Evolutionary conservation across 83 land plant genomes (phyloP), one percentile per base, ranked within the genome.

Genomic region (Thuja plicata): DNA sequence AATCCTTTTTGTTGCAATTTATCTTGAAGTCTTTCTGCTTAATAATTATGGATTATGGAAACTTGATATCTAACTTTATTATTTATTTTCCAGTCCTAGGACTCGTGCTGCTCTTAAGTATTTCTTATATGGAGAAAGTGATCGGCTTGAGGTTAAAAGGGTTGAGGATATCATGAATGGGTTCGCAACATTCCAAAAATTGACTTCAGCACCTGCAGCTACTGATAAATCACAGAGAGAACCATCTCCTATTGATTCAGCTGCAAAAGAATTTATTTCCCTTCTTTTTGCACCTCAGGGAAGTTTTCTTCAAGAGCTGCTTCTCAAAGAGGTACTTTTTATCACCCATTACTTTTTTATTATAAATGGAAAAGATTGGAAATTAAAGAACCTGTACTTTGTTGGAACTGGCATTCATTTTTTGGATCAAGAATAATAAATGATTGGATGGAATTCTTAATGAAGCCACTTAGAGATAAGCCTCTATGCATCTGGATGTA

Each of bases 251-350:
- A 70, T 91, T 40, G 93, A 93, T 83, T 89, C 93, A 30, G 87
- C 90, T 80, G 76, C 93, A 17, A 93, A 90, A 86, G 90, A 93
- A 89, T 90, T 87, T 60, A n/a, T 93, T 83, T 54, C 57, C 17
- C 60, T 90, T 82, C 70, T 92, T 41, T 90, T 93, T 87, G 91
- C 93, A 27, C 93, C 93, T 37, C 87, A 92, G 71, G 93, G 94
- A n/a, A 91, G 94, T 73, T 93, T 86, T 84, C 80, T 93, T 54
- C 94, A 93, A 79, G 94, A 92, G 54, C 93, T 93, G 35, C 52
- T 91, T 32, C 87, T 93, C 17, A 90, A 89, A 60, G 94, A 93
- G 93, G 94, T 93, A 89, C 32, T 17, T 32, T 8, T 15, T 24
- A 32, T 48, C 9, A 38, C 41, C 55, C 30, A 48, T 85, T 43